These are phyloP conservation scores for Anisogramma anomala DNA, from an alignment of 2,329 filamentous ascomycete genomes.

Conservation along the genomic window DNA sequence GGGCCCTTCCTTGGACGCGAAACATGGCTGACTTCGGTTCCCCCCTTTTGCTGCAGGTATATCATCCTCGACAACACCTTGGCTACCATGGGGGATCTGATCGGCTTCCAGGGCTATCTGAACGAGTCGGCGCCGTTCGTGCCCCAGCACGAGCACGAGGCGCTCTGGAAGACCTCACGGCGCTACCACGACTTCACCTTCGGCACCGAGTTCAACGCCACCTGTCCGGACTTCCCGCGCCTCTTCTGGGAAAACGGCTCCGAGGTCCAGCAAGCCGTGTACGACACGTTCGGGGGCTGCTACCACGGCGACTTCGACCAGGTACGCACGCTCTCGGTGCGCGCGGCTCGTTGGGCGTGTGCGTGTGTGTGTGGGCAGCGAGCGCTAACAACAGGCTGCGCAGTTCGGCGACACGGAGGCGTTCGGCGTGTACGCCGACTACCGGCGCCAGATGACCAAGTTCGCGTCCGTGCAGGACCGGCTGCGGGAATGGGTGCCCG, in stretches of 20 bases:
- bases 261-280: slow-evolving; percentile 35
- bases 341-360: too few relatives aligned
- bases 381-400: not conserved
- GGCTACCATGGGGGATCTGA: slow-evolving; percentile 49
- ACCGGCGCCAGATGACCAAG: slow-evolving; percentile 51
- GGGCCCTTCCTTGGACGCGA: not conserved
- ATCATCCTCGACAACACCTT: slow-evolving; percentile 52
- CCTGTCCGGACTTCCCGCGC: slow-evolving; percentile 40
- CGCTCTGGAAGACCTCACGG: slow-evolving; percentile 40
- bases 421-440: slow-evolving; percentile 51
- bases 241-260: slow-evolving; percentile 49
- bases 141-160: slow-evolving; percentile 40
- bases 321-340: too few relatives aligned
- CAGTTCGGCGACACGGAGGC: slow-evolving; percentile 50
- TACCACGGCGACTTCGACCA: slow-evolving; percentile 28
- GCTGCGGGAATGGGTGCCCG: slow-evolving; percentile 49
- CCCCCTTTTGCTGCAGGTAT: slow-evolving; percentile 1
- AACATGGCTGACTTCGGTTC: not conserved
- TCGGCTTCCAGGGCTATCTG: slow-evolving; percentile 45
- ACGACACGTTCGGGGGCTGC: slow-evolving; percentile 38
- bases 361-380: too few relatives aligned
- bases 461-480: slow-evolving; percentile 57
- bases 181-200: slow-evolving; percentile 46
- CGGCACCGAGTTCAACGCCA: slow-evolving; percentile 38
- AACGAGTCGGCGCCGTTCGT: slow-evolving; percentile 45